Base-by-base conservation (phyloP, 2,329 filamentous ascomycete species). In the Aureobasidium sp. region DNA sequence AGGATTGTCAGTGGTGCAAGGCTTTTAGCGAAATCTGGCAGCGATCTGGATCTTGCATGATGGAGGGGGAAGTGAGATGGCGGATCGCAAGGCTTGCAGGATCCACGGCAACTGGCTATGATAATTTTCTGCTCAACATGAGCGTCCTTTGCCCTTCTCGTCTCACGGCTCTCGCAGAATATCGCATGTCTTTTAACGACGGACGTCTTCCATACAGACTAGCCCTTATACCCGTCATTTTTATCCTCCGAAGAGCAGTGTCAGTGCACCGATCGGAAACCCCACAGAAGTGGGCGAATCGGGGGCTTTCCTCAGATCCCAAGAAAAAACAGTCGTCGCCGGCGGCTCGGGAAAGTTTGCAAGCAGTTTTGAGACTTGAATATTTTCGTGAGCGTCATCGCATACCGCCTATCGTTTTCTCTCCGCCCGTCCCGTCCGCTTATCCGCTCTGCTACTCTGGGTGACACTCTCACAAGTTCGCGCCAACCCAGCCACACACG, bases 11-110 rank as follows among this genome's bases (percentile, higher is more conserved):
- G 44, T 9, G 31, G 9, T 2, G 14, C 44, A 15, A 14, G 22
- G 3, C 5, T 47, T 12, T 12, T 29, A 48, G 33, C 49, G 50
- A 42, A 39, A 52, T 52, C 49, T 54, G 37, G 35, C 35, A 42
- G 50, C 22, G 50, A 54, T 54, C 50, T 54, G 22, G 35, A 54
- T 54, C 50, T 54, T 31, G 50, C 50, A 54, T 42, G 50, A 33
- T 31, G 29, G 31, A 52, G 3, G 48, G n/a, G 6, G 0, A n/a
- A 53, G 35, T 42, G 37, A 54, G 50, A 54, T 52, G 49, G 50
- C 8, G n/a, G 24, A 53, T 53, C 35, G 50, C 14, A 42, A n/a
- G 50, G 49, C 49, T 39, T 52, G 49, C 49, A 52, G 33, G 49
- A 39, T 52, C 39, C 22, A 5, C 33, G 35, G 27, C 29, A n/a